A percentile compares a stretch with the other conserved stretches of the same genome.
Evolutionary conservation across 306 rosid genomes (phyloP).

Genomic region (Quillaja saponaria): DNA sequence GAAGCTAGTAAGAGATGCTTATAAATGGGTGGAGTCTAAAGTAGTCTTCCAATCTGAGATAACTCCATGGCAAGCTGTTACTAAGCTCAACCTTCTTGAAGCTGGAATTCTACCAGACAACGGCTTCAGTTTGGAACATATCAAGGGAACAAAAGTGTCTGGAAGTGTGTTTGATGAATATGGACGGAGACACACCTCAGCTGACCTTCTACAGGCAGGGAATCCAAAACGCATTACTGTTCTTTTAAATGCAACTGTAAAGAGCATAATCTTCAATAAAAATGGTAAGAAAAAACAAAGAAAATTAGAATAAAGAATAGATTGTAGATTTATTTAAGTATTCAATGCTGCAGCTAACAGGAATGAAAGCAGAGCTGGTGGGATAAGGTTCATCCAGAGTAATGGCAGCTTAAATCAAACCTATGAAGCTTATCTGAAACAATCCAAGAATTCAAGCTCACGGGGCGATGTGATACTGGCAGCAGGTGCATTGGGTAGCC

Average conservation of each 20-base stretch:
- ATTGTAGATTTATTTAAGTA: constrained; percentile 4
- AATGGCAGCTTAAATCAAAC: constrained; percentile 41
- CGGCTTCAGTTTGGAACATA: constrained; percentile 67
- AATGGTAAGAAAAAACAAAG: constrained; percentile 43
- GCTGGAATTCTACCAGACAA: constrained; percentile 72
- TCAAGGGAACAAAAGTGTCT: constrained; percentile 70
- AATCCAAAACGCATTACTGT: constrained; percentile 50
- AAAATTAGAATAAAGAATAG: not conserved
- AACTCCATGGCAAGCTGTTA: constrained; percentile 65
- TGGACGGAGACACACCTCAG: constrained; percentile 65
- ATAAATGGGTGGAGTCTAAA: constrained; percentile 74
- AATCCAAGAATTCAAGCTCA: constrained; percentile 38
- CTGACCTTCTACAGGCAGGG: constrained; percentile 65
- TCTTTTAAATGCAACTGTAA: constrained; percentile 71
- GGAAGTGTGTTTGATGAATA: constrained; percentile 60
- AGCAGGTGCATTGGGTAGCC: constrained; percentile 80
- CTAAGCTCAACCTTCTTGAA: constrained; percentile 71
- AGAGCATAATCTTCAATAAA: constrained; percentile 51
- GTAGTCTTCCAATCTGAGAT: constrained; percentile 55
- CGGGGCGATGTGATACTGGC: constrained; percentile 69
- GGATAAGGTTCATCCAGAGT: constrained; percentile 61
- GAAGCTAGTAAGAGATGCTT: constrained; percentile 52
- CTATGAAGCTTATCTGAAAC: constrained; percentile 53
- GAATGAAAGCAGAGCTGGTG: constrained; percentile 50
- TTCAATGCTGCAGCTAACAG: constrained; percentile 40